Evolutionary conservation across 2,329 filamentous ascomycete species (phyloP).

Genomic region (Epichloe scottii): DNA sequence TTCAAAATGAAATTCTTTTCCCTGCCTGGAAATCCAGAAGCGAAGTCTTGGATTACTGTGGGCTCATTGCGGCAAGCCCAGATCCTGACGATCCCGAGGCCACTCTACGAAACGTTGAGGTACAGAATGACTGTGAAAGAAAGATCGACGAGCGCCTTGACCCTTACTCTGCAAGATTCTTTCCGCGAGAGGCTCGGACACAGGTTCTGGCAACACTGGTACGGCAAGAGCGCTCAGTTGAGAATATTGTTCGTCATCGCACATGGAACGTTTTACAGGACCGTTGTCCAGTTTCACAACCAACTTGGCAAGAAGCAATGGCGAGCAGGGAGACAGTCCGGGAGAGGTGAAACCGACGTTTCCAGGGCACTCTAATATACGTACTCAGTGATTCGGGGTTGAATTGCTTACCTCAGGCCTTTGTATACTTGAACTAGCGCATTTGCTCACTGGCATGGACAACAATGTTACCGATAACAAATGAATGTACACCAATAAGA

Average conservation of each 20-base stretch:
- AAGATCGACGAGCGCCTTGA: constrained; percentile 82
- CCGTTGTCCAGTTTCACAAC: constrained; percentile 51
- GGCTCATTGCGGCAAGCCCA: constrained; percentile 71
- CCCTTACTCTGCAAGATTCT: constrained; percentile 79
- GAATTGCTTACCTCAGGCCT: neutral
- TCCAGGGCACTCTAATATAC: neutral
- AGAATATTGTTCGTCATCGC: constrained; percentile 65
- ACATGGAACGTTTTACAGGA: constrained; percentile 72
- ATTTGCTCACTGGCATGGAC: too few species aligned
- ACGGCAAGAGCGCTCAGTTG: constrained; percentile 63
- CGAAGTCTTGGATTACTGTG: constrained; percentile 81
- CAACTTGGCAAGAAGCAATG: constrained; percentile 53
- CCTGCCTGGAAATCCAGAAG: constrained; percentile 77
- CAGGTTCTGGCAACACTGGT: constrained; percentile 64
- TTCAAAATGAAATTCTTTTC: constrained; percentile 70
- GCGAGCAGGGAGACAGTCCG: constrained; percentile 33
- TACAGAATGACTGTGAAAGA: constrained; percentile 54
- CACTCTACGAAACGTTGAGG: constrained; percentile 56
- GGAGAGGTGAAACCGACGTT: neutral
- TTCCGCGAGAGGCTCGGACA: constrained; percentile 65
- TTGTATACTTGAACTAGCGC: neutral
- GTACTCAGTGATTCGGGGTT: neutral
- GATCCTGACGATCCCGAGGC: constrained; percentile 79
- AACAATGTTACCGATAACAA: too few species aligned
- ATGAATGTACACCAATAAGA: too few species aligned